Base-by-base conservation (phyloP, 2,329 filamentous ascomycete species). In the Calonectria hongkongensis region DNA sequence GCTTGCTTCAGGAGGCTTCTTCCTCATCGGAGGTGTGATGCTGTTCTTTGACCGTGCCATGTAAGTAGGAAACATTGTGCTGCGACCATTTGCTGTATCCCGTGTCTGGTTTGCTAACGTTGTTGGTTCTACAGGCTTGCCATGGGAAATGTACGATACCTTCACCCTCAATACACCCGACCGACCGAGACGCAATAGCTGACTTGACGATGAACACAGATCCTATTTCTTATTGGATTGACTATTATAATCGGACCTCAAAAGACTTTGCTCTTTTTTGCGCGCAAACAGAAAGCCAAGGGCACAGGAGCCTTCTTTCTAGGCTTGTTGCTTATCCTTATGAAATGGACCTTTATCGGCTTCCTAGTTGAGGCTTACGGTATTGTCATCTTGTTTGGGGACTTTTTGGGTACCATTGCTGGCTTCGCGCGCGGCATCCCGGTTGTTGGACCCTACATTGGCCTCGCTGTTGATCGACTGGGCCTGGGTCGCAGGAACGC, bases 41-140 rank as follows among this genome's bases (percentile, higher is more conserved):
- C 91, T 99, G 86, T 98, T 99, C 88, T 99, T 99, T 87, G 97
- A 99, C 86, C 92, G 97, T 77, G 95, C 97, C 81, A 96, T 98
- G 95, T 96, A 88, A 82, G 92, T 88, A 12, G 28, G 18, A 25
- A 39, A 58, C 25, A 70, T 64, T 45, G 58, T 58, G 30, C 6
- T 21, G 5, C 54, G 39, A 65, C 58, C 73, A 15, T 36, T 25
- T 39, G n/a, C 6, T 84, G 90, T 98, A 25, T 41, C 15, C 30
- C 16, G n/a, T 21, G 27, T 30, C 25, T 87, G 98, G 98, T 87
- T 96, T 13, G 33, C 92, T 96, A 76, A 94, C 96, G 81, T 95
- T 98, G 94, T 95, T 88, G 81, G 87, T 21, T 36, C 16, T 28
- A 50, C 76, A 97, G 94, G 92, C 92, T 99, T 70, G 96, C 96